Conservation (phyloP, 192 early-diverging fungal species). For the Rhizoclosmatium sp. region DNA sequence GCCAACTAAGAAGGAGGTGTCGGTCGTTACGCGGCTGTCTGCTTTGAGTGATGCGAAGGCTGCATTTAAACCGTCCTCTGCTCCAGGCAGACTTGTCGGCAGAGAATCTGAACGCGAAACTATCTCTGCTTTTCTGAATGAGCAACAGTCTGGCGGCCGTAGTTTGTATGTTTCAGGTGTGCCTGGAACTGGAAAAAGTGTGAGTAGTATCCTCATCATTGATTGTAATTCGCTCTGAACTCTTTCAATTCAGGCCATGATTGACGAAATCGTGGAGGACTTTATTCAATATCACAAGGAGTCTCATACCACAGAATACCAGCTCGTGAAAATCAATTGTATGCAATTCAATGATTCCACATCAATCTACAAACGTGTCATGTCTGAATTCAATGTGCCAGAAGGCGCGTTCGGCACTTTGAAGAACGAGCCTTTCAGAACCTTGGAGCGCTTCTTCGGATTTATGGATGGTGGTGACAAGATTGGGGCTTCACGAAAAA, state of each 20-base stretch:
- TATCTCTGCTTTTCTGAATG: conserved; percentile 62
- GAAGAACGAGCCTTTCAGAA: conserved; percentile 42
- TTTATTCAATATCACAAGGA: conserved; percentile 39
- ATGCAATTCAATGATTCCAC: conserved; percentile 80
- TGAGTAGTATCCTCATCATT: conserved; percentile 60
- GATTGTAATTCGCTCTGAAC: conserved; percentile 10
- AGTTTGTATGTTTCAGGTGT: conserved; percentile 83
- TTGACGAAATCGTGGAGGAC: conserved; percentile 44
- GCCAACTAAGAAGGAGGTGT: not conserved
- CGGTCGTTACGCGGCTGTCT: not conserved
- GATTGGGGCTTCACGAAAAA: not conserved
- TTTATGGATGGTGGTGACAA: conserved; percentile 34
- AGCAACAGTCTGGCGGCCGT: conserved; percentile 47
- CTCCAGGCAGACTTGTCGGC: conserved; percentile 71
- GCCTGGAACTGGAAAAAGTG: conserved; percentile 97
- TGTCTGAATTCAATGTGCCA: conserved; percentile 58
- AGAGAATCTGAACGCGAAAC: conserved; percentile 62
- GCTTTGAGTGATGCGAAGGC: conserved; percentile 61
- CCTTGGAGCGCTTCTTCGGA: conserved; percentile 14
- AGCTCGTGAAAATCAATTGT: conserved; percentile 82
- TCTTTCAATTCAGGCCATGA: conserved; percentile 31
- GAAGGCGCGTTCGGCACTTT: conserved; percentile 44
- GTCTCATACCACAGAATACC: not conserved
- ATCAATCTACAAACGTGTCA: conserved; percentile 71
- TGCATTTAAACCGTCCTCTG: conserved; percentile 66